Conservation (phyloP, 192 early-diverging fungal genomes). For the Obelidium mucronatum region DNA sequence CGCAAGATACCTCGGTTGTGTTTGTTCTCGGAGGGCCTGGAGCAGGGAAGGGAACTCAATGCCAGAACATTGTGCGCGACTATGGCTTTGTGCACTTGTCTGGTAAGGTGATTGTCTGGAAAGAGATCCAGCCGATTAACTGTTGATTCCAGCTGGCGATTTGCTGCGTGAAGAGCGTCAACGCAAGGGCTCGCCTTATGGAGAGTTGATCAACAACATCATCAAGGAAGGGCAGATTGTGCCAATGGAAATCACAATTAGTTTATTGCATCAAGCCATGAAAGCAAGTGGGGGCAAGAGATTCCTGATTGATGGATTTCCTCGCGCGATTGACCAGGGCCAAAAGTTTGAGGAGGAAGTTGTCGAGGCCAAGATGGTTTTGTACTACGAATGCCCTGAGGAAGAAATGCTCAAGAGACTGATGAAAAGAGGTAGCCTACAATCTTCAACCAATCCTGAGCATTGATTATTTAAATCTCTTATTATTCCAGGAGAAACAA, state of each 20-base stretch:
- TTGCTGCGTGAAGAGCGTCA: constrained; percentile 91
- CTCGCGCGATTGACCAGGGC: constrained; percentile 92
- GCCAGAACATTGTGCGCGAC: constrained; percentile 84
- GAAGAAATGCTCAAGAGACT: constrained; percentile 88
- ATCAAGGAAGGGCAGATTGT: constrained; percentile 96
- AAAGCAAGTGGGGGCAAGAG: constrained; percentile 64
- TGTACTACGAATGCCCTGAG: constrained; percentile 97
- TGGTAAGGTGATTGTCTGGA: constrained; percentile 56
- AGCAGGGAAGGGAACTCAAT: constrained; percentile 96
- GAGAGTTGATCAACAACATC: constrained; percentile 89
- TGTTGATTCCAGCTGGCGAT: constrained; percentile 90
- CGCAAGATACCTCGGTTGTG: constrained; percentile 74
- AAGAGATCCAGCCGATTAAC: no score
- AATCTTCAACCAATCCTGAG: neutral
- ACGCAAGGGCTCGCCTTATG: constrained; percentile 81
- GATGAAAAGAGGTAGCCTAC: constrained; percentile 76
- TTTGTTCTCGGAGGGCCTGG: constrained; percentile 83
- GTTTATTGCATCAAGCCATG: constrained; percentile 91
- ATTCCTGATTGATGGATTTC: constrained; percentile 98
- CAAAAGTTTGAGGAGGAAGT: constrained; percentile 89
- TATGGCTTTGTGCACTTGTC: constrained; percentile 95
- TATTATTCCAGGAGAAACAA: constrained; percentile 73
- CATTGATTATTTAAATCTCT: neutral
- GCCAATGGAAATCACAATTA: constrained; percentile 94
- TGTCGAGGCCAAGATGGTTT: constrained; percentile 71